Conservation (phyloP, 2,329 filamentous ascomycete species). For the Decorospora gaudefroyi region DNA sequence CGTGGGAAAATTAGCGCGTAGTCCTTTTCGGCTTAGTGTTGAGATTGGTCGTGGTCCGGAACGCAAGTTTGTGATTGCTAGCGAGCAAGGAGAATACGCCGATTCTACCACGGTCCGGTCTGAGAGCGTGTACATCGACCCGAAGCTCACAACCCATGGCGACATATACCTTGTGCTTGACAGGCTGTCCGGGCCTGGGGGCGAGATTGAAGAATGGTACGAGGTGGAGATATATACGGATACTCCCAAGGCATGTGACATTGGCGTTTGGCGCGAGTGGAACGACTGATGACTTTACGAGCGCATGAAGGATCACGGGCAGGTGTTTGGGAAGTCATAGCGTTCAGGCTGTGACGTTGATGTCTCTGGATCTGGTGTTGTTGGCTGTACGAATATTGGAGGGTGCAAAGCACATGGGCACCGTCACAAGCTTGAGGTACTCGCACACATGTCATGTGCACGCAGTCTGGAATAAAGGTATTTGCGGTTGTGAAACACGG, state of each 20-base stretch:
- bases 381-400: not conserved
- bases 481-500: conserved; percentile 18
- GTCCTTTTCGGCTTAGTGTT: conserved; percentile 69
- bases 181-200: conserved; percentile 66
- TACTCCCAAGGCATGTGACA: conserved; percentile 49
- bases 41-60: conserved; percentile 74
- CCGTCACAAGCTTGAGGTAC: not conserved
- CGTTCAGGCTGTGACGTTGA: conserved; percentile 1
- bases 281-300: conserved; percentile 36
- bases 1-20: conserved; percentile 41
- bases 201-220: conserved; percentile 56
- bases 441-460: conserved; percentile 6
- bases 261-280: conserved; percentile 54
- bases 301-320: not conserved
- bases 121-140: conserved; percentile 73
- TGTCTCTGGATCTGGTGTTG: conserved; percentile 2
- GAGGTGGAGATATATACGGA: conserved; percentile 55
- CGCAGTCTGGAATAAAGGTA: not conserved
- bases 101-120: conserved; percentile 71
- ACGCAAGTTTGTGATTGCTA: conserved; percentile 66
- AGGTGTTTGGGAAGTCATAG: conserved; percentile 6
- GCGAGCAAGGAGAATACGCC: conserved; percentile 73
- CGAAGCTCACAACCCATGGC: conserved; percentile 58
- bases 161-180: conserved; percentile 83
- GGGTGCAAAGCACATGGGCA: not conserved